Conservation (phyloP, 495 filamentous ascomycete species). For the Thozetella sp. region DNA sequence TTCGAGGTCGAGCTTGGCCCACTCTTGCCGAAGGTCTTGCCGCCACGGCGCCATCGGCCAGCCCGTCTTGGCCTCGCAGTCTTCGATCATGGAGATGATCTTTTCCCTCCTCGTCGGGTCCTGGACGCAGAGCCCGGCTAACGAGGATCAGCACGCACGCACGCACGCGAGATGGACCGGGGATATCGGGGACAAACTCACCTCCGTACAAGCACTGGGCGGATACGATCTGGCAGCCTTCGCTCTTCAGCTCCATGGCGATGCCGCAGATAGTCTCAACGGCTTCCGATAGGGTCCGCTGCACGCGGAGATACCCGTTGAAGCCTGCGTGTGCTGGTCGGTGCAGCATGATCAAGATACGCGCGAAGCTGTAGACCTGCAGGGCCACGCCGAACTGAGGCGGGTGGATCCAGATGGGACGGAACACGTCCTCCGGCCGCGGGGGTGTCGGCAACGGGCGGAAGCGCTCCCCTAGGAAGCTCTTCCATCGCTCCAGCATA, state of each 20-base stretch:
- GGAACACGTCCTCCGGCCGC: background rate
- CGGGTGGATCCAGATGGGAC: background rate
- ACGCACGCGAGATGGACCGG: too few species aligned
- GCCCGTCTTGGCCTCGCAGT: background rate
- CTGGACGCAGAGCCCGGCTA: background rate
- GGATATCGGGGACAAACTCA: too few species aligned
- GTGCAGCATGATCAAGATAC: slow-evolving; percentile 3
- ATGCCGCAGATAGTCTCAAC: background rate
- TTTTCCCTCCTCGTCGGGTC: background rate
- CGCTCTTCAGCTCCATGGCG: background rate
- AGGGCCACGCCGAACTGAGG: background rate
- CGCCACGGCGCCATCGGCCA: background rate
- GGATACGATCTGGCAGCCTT: background rate
- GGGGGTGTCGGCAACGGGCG: background rate
- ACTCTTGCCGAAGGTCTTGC: background rate
- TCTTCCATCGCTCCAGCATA: background rate
- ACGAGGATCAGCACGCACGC: background rate
- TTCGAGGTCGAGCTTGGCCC: background rate
- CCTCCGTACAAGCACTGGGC: background rate
- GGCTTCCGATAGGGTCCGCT: background rate
- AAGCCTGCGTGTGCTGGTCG: background rate
- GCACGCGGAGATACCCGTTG: background rate
- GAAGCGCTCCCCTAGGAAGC: background rate
- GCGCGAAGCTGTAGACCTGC: background rate
- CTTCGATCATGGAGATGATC: slow-evolving; percentile 1